Percentiles rank a stretch among this genome's conserved stretches.
Evolutionary conservation across 2,329 filamentous ascomycete genomes (phyloP).

Genomic region (Xylariaceae sp.): DNA sequence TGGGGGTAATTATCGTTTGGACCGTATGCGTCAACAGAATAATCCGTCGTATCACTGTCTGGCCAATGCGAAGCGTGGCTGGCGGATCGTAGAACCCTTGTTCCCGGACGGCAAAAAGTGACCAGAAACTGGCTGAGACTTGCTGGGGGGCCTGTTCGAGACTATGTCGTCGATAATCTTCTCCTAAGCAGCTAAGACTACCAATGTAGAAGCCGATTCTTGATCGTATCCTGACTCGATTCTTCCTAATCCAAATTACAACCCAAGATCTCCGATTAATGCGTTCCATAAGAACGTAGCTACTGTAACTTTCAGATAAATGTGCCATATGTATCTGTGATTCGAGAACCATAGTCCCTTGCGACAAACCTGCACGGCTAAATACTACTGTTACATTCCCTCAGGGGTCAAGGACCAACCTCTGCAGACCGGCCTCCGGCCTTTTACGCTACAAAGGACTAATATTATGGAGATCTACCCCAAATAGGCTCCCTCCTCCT

Average conservation of each 20-base stretch:
- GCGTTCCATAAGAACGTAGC: conserved; percentile 27
- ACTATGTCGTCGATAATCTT: not conserved
- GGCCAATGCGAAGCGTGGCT: not conserved
- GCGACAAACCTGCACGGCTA: conserved; percentile 25
- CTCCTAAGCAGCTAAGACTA: not conserved
- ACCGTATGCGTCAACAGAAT: conserved; percentile 17
- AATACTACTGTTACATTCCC: conserved; percentile 26
- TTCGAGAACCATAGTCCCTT: conserved; percentile 21
- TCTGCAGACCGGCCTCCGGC: conserved; percentile 11
- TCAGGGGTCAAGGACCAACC: conserved; percentile 24
- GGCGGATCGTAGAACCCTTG: not conserved
- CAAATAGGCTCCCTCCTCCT: not conserved
- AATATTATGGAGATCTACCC: not conserved
- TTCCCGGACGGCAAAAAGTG: not conserved
- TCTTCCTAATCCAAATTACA: conserved; percentile 23
- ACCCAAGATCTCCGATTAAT: conserved; percentile 18
- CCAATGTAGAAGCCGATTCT: not conserved
- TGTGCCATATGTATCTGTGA: conserved; percentile 20
- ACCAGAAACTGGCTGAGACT: not conserved
- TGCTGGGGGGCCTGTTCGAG: too few species aligned
- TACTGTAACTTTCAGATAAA: conserved; percentile 11
- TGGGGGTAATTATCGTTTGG: conserved; percentile 21
- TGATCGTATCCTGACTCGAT: conserved; percentile 9
- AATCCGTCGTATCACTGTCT: not conserved
- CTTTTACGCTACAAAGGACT: not conserved